Evolutionary conservation across 1,284 basidiomycete genomes (phyloP), one percentile per base, ranked within the genome.

Genomic region (Boletus putidus): DNA sequence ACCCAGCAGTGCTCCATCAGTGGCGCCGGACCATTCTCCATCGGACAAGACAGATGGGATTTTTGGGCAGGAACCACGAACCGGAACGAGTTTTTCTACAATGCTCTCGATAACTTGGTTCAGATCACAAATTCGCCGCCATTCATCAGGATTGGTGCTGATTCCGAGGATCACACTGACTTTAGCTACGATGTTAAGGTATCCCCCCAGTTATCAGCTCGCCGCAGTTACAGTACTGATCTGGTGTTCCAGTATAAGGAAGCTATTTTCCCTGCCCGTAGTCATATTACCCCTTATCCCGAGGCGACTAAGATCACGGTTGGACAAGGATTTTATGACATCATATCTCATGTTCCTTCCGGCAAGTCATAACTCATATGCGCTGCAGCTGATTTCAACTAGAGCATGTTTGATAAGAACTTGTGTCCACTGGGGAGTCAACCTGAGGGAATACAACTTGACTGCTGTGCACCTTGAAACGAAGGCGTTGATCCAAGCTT

Each of bases 381-480:
- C 23, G 16, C 9, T 18, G 27, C 44, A 7, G n/a, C 21, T 21
- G 16, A 23, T 25, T n/a, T 33, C 25, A 50, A 42, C 53, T 48
- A 21, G 23, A 18, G 33, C 27, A 37, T 21, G 40, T 43, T 36
- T 20, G 23, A 46, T 44, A 82, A 82, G 78, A 31, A 85, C 84
- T 4, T 79, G 77, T 64, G 84, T 87, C 62, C 83, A 78, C n/a
- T 89, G 84, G 84, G 88, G 87, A n/a, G 76, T 89, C 55, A 88
- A 89, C 69, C 71, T 89, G 25, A 82, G 84, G 15, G 65, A 74
- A 35, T 73, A 80, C 58, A 87, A 88, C 64, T 59, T 83, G 55
- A 85, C 83, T 36, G 81, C 84, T 44, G 82, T 80, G 0, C 78
- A 80, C 49, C 78, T 85, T n/a, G 80, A 87, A 73, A 81, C 83